A percentile compares a stretch with the other conserved stretches of the same genome.
Conservation (phyloP, 768 basidiomycete species). For the Mycena leptocephala region DNA sequence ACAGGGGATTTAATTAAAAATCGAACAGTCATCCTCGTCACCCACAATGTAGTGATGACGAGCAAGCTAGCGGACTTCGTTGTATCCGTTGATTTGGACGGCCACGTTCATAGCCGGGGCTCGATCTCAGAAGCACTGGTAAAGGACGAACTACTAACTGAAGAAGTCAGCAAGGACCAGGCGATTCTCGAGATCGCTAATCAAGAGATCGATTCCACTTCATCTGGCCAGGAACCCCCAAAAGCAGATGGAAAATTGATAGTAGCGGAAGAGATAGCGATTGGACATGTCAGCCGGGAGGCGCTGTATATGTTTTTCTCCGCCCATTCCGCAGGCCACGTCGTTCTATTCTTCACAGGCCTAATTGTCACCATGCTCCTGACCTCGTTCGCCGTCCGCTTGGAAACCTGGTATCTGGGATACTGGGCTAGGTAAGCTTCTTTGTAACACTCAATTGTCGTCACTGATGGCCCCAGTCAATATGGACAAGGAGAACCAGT, state of each 20-base stretch:
- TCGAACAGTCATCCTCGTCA: slow-evolving; percentile 89
- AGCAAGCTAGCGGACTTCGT: slow-evolving; percentile 71
- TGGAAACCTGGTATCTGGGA: slow-evolving; percentile 62
- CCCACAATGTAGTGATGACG: slow-evolving; percentile 61
- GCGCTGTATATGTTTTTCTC: slow-evolving; percentile 55
- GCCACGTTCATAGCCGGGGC: slow-evolving; percentile 65
- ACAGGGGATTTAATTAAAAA: slow-evolving; percentile 83
- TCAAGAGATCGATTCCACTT: slow-evolving; percentile 40
- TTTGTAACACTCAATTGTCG: background rate
- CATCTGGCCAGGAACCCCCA: slow-evolving; percentile 31
- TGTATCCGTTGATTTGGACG: slow-evolving; percentile 73
- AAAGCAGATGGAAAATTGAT: slow-evolving; percentile 70
- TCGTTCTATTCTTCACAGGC: slow-evolving; percentile 52
- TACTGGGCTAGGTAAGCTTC: slow-evolving; percentile 50
- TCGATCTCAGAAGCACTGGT: slow-evolving; percentile 65
- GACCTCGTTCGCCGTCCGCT: slow-evolving; percentile 41
- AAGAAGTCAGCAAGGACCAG: slow-evolving; percentile 48
- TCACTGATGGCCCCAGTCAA: slow-evolving; percentile 40
- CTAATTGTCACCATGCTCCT: slow-evolving; percentile 45
- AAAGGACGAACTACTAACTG: slow-evolving; percentile 53
- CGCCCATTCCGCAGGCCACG: slow-evolving; percentile 46
- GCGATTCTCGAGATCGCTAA: slow-evolving; percentile 43
- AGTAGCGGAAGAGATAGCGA: slow-evolving; percentile 73
- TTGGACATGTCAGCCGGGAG: slow-evolving; percentile 70
- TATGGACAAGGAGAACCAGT: slow-evolving; percentile 57